These are phyloP conservation scores for Straminergon stramineum DNA, from an alignment of 225 moss, liverwort and hornwort genomes.

Conservation along the genomic window DNA sequence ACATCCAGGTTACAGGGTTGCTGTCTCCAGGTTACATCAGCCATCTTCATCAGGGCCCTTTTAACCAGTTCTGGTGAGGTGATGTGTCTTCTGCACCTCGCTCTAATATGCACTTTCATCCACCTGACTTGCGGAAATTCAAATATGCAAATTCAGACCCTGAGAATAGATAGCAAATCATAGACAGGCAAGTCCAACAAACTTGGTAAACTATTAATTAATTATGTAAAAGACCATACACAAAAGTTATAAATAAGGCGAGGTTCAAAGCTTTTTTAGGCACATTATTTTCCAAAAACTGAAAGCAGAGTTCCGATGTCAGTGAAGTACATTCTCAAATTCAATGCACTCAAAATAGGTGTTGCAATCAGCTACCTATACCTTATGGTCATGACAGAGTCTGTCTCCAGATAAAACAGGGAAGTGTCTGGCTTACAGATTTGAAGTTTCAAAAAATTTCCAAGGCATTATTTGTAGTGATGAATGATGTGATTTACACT, in stretches of 20 bases:
- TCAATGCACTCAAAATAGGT: not conserved
- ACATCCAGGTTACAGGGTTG: not conserved
- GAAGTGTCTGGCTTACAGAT: not conserved
- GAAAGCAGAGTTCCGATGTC: too few species aligned
- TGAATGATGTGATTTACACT: not conserved
- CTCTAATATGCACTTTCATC: not conserved
- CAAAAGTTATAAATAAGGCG: too few species aligned
- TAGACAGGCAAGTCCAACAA: not conserved
- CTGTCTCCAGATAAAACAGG: not conserved
- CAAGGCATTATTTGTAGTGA: not conserved
- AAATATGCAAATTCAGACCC: not conserved
- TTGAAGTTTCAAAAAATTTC: not conserved
- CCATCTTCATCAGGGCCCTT: not conserved
- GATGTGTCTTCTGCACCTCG: not conserved
- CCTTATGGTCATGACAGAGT: not conserved
- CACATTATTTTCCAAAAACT: not conserved
- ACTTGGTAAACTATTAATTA: too few species aligned
- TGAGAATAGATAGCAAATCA: not conserved
- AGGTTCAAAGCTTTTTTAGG: not conserved
- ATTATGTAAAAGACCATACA: not conserved
- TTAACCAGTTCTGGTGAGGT: not conserved
- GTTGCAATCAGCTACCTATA: not conserved
- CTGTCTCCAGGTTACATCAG: not conserved
- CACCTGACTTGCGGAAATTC: not conserved
- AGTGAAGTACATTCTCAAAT: not conserved